Conservation (phyloP, 768 basidiomycete species). For the Russula compacta region DNA sequence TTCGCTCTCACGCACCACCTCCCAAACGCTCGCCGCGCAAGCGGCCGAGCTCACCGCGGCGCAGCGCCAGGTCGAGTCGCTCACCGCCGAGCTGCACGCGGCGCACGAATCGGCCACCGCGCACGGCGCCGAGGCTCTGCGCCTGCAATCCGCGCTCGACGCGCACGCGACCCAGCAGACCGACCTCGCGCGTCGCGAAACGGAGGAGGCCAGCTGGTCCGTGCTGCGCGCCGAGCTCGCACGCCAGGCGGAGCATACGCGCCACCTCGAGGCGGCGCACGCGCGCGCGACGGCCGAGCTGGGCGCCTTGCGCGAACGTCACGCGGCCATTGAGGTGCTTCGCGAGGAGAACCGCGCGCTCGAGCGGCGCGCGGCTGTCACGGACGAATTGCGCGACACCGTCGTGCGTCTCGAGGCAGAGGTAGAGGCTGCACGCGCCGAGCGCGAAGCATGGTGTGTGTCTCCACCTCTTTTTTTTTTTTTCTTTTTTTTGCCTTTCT, state of each 20-base stretch:
- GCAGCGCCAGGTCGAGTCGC: slow-evolving; percentile 34
- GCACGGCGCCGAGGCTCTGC: slow-evolving; percentile 32
- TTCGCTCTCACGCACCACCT: slow-evolving; percentile 36
- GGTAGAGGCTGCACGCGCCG: slow-evolving; percentile 47
- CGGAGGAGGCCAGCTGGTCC: slow-evolving; percentile 48
- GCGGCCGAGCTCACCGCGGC: slow-evolving; percentile 43
- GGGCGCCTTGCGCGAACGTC: slow-evolving; percentile 40
- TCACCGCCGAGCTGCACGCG: slow-evolving; percentile 42
- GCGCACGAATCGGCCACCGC: slow-evolving; percentile 35
- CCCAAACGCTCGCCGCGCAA: slow-evolving; percentile 43
- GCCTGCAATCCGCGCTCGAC: slow-evolving; percentile 42
- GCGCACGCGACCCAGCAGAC: slow-evolving; percentile 33
- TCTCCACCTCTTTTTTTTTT: background rate
- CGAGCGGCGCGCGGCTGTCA: slow-evolving; percentile 40
- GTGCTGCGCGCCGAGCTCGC: slow-evolving; percentile 62
- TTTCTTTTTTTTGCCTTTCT: too few species aligned
- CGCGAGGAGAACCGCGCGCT: slow-evolving; percentile 64
- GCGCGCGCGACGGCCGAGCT: slow-evolving; percentile 47
- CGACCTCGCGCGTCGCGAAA: slow-evolving; percentile 23
- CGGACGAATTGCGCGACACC: slow-evolving; percentile 48
- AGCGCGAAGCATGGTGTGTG: slow-evolving; percentile 57
- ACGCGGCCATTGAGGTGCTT: slow-evolving; percentile 59
- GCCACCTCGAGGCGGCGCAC: slow-evolving; percentile 51
- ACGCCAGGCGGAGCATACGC: slow-evolving; percentile 53
- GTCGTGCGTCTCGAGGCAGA: slow-evolving; percentile 54